Evolutionary conservation across 2,329 filamentous ascomycete genomes (phyloP), one percentile per base, ranked within the genome.

Genomic region (Proliferodiscus dingleyae): DNA sequence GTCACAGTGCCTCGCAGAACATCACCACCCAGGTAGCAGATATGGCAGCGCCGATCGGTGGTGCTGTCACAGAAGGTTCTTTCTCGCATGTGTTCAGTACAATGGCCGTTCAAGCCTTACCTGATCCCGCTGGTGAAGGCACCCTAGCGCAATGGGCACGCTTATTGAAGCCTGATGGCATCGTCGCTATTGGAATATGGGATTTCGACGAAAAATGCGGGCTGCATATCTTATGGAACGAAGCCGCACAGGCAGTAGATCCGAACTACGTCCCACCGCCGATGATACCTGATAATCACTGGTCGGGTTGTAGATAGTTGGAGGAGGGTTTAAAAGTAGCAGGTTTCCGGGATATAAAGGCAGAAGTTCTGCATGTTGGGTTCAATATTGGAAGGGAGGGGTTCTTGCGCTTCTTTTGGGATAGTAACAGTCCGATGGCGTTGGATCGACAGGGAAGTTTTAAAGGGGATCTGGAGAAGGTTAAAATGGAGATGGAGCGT

Each of bases 71-170:
- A 2, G 38, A 46, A n/a, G 32, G 32, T 8, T 10, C 29, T 15
- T 46, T 46, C 33, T 37, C 38, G 10, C 45, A 47, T 15, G 39
- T 46, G 5, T 46, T 46, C 37, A 41, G 44, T n/a, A 46, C 44
- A 16, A 42, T 46, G 38, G 44, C 44, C 19, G 34, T 46, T 24
- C 44, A 46, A 37, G 8, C 37, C 16, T 23, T 46, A 13, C 38
- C 32, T 7, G 44, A 42, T 6, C 38, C 44, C 9, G 23, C 38
- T 11, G 21, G 2, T 7, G 28, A 41, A 6, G 30, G 38, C 7
- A 37, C 32, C 5, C 30, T 46, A n/a, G 19, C 11, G 3, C 13
- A 37, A 21, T 46, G 44, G 44, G 18, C 38, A n/a, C 21, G 24
- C 13, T 28, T 46, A 8, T 24, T 46, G 13, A 26, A 8, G n/a